Base-by-base conservation (phyloP, 2,329 filamentous ascomycete genomes). In the Diaporthe sp. region DNA sequence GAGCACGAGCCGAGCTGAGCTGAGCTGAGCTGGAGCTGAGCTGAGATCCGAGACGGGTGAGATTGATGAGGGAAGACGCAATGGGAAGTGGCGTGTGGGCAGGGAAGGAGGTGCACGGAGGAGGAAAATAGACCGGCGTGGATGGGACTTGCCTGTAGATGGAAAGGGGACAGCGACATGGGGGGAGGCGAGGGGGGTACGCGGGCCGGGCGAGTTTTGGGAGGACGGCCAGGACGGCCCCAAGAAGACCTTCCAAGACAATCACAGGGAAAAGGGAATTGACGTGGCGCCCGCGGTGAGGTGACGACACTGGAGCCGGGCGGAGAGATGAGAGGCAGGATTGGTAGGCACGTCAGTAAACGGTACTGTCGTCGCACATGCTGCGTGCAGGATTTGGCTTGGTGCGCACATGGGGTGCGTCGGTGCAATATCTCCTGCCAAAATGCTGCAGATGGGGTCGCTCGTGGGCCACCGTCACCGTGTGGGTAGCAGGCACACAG, bases 251-350 rank as follows among this genome's bases (percentile, higher is more conserved):
- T 39, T 53, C 58, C 70, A 63, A 71, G 70, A 71, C 56, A 55
- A 32, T 37, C n/a, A n/a, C n/a, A n/a, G n/a, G n/a, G n/a, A n/a
- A n/a, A n/a, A n/a, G 51, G 47, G 47, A 74, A 65, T 73, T 71
- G 68, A 71, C 72, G 68, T 74, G 72, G 68, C 72, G 47, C 59
- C 70, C 56, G 44, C 37, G 70, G 65, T 53, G 58, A 71, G 68
- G 68, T 63, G 56, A 71, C 70, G 72, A 71, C 63, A 68, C 63
- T 39, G 47, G 44, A 47, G 63, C 63, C 63, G 30, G 63, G 44
- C 47, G 47, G 63, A 30, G 63, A 39, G 63, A 50, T 9, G 32
- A 68, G 30, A 53, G 44, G 63, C 50, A 47, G 63, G 63, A 66
- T 51, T 66, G 44, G 63, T 22, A 51, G 47, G 63, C 63, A 66